Evolutionary conservation across 2,329 filamentous ascomycete genomes (phyloP).

Genomic region (Fusarium drepaniforme): DNA sequence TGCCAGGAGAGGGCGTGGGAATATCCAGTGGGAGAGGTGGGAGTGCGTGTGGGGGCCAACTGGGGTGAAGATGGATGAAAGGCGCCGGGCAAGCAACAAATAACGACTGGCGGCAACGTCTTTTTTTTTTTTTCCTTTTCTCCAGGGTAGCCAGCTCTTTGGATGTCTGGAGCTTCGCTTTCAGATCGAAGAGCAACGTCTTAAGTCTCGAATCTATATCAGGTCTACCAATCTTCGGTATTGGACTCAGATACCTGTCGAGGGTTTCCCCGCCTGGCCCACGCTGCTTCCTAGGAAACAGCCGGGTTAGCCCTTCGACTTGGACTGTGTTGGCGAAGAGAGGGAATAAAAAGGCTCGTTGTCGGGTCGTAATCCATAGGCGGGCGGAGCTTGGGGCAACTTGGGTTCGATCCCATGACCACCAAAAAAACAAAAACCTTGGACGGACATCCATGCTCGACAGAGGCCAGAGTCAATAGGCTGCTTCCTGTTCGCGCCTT

Average conservation of each 20-base stretch:
- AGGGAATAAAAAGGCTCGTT: constrained; percentile 21
- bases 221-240: not conserved
- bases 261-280: not conserved
- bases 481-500: constrained; percentile 5
- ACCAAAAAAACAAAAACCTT: constrained; percentile 36
- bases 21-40: constrained; percentile 23
- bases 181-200: not conserved
- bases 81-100: not conserved
- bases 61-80: not conserved
- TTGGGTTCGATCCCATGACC: constrained; percentile 40
- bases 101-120: constrained; percentile 2
- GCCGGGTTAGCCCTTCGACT: not conserved
- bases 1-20: constrained; percentile 17
- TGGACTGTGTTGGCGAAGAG: constrained; percentile 12
- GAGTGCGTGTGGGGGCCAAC: constrained; percentile 23
- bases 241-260: not conserved
- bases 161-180: not conserved
- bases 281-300: not conserved
- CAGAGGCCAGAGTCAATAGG: constrained; percentile 21
- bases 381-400: constrained; percentile 39
- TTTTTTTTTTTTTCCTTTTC: not conserved
- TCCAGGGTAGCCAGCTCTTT: constrained; percentile 6
- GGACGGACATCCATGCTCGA: constrained; percentile 22
- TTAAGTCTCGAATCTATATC: constrained; percentile 4
- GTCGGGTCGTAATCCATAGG: constrained; percentile 23